These are phyloP conservation scores for Pigoraptor vietnamica DNA, from an alignment of 78 protist genomes.

Conservation along the genomic window DNA sequence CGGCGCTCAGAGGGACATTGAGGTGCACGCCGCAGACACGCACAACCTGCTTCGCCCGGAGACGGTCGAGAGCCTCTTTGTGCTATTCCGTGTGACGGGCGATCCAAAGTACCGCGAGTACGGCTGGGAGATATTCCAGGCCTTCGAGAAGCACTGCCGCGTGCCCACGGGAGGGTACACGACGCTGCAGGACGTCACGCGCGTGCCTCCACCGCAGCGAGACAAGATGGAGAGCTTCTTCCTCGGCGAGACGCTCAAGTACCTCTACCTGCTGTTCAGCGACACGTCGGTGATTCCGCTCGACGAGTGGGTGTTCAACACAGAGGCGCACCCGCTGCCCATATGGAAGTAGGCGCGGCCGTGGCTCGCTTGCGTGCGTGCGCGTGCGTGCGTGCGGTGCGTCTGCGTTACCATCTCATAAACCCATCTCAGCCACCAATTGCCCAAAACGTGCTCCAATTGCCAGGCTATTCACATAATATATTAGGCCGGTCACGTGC, in stretches of 20 bases:
- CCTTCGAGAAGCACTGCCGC: constrained; percentile 44
- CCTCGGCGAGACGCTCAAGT: constrained; percentile 70
- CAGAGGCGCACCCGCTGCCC: constrained; percentile 89
- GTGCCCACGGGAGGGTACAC: not conserved
- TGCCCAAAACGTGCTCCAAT: too few relatives aligned
- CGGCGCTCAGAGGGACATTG: not conserved
- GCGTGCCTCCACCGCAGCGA: not conserved
- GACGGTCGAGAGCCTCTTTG: constrained; percentile 66
- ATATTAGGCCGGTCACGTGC: too few relatives aligned
- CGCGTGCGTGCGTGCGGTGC: too few relatives aligned
- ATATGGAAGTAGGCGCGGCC: constrained; percentile 4
- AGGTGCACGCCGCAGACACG: not conserved
- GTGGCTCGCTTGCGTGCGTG: too few relatives aligned
- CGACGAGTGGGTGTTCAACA: constrained; percentile 74
- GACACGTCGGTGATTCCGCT: not conserved
- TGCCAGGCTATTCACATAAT: too few relatives aligned
- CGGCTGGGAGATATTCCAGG: constrained; percentile 75
- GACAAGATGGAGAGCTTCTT: constrained; percentile 46
- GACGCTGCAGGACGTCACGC: not conserved
- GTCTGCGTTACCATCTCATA: too few relatives aligned
- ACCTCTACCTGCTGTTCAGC: constrained; percentile 62
- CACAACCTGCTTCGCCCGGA: constrained; percentile 81
- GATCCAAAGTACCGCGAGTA: constrained; percentile 62
- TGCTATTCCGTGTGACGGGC: constrained; percentile 55
- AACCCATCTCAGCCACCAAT: too few relatives aligned